Conservation (phyloP, 2,329 filamentous ascomycete species). For the Cercospora citrullina region DNA sequence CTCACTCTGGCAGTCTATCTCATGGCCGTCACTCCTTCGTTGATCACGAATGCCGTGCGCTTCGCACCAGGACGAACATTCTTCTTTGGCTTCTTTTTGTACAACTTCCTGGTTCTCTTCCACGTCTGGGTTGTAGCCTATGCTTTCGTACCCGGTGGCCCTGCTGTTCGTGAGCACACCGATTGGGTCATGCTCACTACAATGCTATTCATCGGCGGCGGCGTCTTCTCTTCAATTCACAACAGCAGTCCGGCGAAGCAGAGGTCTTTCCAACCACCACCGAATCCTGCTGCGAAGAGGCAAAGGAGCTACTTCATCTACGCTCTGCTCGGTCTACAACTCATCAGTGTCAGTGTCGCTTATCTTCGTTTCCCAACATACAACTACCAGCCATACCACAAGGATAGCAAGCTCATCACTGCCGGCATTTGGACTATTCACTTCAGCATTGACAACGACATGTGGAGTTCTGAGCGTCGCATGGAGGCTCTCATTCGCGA, state of each 20-base stretch:
- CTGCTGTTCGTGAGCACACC: slow-evolving; percentile 86
- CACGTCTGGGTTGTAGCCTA: slow-evolving; percentile 99
- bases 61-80: slow-evolving; percentile 79
- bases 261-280: slow-evolving; percentile 39
- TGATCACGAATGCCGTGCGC: slow-evolving; percentile 74
- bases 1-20: slow-evolving; percentile 75
- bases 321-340: slow-evolving; percentile 71
- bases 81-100: slow-evolving; percentile 83
- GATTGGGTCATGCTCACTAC: slow-evolving; percentile 91
- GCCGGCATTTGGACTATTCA: slow-evolving; percentile 99
- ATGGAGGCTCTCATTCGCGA: slow-evolving; percentile 73
- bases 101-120: slow-evolving; percentile 94
- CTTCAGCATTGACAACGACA: slow-evolving; percentile 96
- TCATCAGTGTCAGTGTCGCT: slow-evolving; percentile 75
- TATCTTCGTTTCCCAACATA: slow-evolving; percentile 92
- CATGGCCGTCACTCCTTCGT: slow-evolving; percentile 72
- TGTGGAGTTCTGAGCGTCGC: slow-evolving; percentile 95
- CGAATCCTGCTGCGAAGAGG: slow-evolving; percentile 51
- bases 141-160: slow-evolving; percentile 93
- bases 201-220: slow-evolving; percentile 81
- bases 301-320: slow-evolving; percentile 69
- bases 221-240: slow-evolving; percentile 68
- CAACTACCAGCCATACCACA: slow-evolving; percentile 87
- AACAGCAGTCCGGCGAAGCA: slow-evolving; percentile 49
- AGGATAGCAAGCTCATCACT: slow-evolving; percentile 81